Evolutionary conservation across 768 basidiomycete genomes (phyloP).

Genomic region (Tulasnella sp.): DNA sequence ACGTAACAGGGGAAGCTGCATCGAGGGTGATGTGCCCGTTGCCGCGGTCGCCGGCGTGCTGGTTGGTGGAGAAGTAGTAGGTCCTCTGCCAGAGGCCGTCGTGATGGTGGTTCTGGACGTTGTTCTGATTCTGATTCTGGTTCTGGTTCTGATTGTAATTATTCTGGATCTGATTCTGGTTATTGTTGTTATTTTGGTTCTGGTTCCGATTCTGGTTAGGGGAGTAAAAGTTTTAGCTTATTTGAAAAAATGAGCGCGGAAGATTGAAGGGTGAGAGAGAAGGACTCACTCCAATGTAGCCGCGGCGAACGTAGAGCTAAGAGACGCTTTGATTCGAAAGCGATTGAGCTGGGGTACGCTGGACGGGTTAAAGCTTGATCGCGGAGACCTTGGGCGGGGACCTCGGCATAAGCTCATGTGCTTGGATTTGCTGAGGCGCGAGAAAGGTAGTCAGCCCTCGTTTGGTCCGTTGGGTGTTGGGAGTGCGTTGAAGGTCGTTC

Average conservation of each 20-base stretch:
- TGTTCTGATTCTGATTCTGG: background rate
- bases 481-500: background rate
- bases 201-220: background rate
- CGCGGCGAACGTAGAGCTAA: background rate
- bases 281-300: constrained; percentile 7
- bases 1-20: constrained; percentile 2
- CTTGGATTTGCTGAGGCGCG: too few species aligned
- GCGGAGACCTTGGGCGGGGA: too few species aligned
- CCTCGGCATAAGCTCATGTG: too few species aligned
- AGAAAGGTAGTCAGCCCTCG: background rate
- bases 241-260: background rate
- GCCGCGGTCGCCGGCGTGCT: background rate
- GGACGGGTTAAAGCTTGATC: background rate
- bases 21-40: constrained; percentile 16
- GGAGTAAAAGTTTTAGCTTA: background rate
- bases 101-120: background rate
- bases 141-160: background rate
- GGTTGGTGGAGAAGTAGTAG: constrained; percentile 2
- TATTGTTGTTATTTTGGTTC: background rate
- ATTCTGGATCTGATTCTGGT: background rate
- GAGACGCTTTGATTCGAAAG: background rate
- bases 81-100: background rate
- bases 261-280: background rate
- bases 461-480: background rate
- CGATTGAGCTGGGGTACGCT: background rate